A percentile compares a stretch with the other conserved stretches of the same genome.
phyloP scores from a whole-genome alignment of 371 early-diverging fungal genomes.

The Mucor circinelloides region DNA sequence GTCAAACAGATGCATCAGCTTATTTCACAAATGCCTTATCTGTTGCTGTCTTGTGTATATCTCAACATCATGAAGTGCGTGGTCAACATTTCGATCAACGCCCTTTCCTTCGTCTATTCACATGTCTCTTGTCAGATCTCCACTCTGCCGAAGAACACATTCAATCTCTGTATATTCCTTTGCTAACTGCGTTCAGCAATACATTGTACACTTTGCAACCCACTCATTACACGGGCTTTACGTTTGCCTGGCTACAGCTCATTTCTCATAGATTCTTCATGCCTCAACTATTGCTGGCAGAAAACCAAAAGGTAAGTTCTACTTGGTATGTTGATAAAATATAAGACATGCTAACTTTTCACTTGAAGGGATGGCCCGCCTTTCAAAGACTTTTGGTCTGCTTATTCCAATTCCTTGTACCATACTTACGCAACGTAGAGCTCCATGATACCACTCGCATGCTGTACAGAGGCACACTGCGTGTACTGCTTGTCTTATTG shows the following conservation, averaged over 20 bases:
- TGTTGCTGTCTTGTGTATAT: conserved; percentile 80
- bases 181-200: conserved; percentile 75
- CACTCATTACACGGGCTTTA: conserved; percentile 88
- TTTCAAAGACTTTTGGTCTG: conserved; percentile 83
- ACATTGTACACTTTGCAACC: conserved; percentile 88
- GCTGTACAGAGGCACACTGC: conserved; percentile 88
- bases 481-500: conserved; percentile 88
- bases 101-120: conserved; percentile 89
- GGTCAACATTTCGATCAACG: conserved; percentile 87
- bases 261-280: conserved; percentile 92
- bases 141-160: conserved; percentile 67
- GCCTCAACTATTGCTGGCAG: conserved; percentile 80
- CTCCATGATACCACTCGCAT: conserved; percentile 75
- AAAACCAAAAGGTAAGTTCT: conserved; percentile 62
- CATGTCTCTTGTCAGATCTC: conserved; percentile 81
- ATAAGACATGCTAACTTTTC: background rate
- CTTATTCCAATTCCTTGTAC: conserved; percentile 84
- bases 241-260: conserved; percentile 95
- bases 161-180: conserved; percentile 67
- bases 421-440: conserved; percentile 75
- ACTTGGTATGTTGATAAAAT: background rate
- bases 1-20: conserved; percentile 48
- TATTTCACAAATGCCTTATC: conserved; percentile 78
- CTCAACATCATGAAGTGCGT: conserved; percentile 81
- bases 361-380: conserved; percentile 79